phyloP scores from a whole-genome alignment of 768 basidiomycete species.

The Russula vinacea region DNA sequence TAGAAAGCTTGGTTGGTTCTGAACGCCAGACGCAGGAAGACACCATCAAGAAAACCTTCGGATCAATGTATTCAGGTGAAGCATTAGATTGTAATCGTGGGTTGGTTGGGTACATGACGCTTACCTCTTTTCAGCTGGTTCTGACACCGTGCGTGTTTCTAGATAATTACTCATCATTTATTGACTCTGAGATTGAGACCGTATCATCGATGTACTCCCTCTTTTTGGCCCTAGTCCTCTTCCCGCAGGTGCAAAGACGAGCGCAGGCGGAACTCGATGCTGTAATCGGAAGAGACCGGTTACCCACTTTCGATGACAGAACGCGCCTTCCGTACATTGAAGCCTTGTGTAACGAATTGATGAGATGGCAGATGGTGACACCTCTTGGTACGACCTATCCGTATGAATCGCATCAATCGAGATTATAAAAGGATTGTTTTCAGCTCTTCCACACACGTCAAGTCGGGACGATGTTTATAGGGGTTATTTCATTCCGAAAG shows the following conservation, averaged over 20 bases:
- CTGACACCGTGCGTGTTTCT: conserved; percentile 10
- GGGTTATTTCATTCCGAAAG: conserved; percentile 21
- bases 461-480: conserved; percentile 15
- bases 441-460: conserved; percentile 5
- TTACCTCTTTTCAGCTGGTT: conserved; percentile 6
- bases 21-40: conserved; percentile 10
- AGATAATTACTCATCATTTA: not conserved
- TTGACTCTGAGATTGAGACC: conserved; percentile 2
- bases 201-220: conserved; percentile 18
- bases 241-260: conserved; percentile 17
- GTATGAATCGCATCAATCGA: too few species aligned
- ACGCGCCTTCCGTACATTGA: not conserved
- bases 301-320: conserved; percentile 35
- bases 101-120: not conserved
- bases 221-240: conserved; percentile 8
- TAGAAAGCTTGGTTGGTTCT: not conserved
- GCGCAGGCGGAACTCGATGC: conserved; percentile 34
- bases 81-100: too few species aligned
- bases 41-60: not conserved
- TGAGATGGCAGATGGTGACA: not conserved
- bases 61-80: conserved; percentile 14
- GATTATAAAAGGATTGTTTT: too few species aligned
- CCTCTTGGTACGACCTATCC: too few species aligned
- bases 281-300: conserved; percentile 32
- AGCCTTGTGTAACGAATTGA: not conserved